These are phyloP conservation scores for Suhomyces bolitotheri DNA, from an alignment of 1,139 yeast genomes.

Conservation along the genomic window DNA sequence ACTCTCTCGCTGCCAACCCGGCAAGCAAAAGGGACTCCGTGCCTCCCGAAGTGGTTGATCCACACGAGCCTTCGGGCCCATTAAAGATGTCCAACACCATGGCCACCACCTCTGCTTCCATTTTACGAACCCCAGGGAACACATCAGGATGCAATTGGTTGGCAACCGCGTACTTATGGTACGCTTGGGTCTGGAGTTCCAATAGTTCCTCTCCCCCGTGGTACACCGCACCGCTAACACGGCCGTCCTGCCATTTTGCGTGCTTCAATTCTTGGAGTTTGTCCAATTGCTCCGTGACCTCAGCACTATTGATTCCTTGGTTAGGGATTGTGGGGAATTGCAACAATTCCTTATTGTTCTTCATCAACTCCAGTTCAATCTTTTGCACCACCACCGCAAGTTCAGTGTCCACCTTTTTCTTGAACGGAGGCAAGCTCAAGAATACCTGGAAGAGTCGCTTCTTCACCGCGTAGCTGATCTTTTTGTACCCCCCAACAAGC, in stretches of 20 bases:
- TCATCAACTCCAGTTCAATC: constrained; percentile 57
- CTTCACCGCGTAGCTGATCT: constrained; percentile 15
- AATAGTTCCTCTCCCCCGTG: constrained; percentile 85
- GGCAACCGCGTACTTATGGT: constrained; percentile 75
- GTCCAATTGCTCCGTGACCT: constrained; percentile 51
- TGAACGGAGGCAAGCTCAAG: constrained; percentile 55
- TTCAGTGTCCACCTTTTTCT: constrained; percentile 59
- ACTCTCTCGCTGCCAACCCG: constrained; percentile 81
- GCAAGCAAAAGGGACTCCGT: constrained; percentile 88
- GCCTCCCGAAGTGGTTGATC: constrained; percentile 96
- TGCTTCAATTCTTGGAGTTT: constrained; percentile 54
- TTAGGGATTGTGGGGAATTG: constrained; percentile 58
- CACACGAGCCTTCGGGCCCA: constrained; percentile 75
- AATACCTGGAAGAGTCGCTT: constrained; percentile 33
- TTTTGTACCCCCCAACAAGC: constrained; percentile 24
- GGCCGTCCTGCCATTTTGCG: constrained; percentile 79
- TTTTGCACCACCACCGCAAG: constrained; percentile 46
- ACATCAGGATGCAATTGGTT: constrained; percentile 97
- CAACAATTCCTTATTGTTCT: constrained; percentile 46
- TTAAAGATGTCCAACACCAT: constrained; percentile 83
- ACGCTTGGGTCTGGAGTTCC: constrained; percentile 73
- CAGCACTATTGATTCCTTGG: constrained; percentile 50
- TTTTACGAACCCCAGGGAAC: constrained; percentile 92
- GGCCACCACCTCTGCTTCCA: constrained; percentile 93
- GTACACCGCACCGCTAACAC: constrained; percentile 92